Evolutionary conservation across 2,329 filamentous ascomycete genomes (phyloP).

Genomic region (Paraphaeosphaeria minitans): DNA sequence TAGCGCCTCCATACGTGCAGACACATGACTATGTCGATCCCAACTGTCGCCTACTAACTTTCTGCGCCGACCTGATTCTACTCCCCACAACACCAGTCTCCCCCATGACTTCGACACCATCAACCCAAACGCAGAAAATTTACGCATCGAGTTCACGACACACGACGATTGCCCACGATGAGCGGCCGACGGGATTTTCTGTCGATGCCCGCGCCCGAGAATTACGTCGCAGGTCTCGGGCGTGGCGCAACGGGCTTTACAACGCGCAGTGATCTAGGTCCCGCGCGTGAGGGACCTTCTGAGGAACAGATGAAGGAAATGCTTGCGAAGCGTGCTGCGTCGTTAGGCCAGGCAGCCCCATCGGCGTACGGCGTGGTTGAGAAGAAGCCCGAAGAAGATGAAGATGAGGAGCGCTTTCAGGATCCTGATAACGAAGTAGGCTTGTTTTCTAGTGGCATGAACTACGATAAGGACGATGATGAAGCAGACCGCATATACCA

Average conservation of each 20-base stretch:
- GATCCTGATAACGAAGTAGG: conserved; percentile 98
- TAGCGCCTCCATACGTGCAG: not conserved
- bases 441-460: conserved; percentile 87
- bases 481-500: conserved; percentile 97
- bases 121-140: not conserved
- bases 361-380: conserved; percentile 73
- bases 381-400: conserved; percentile 71
- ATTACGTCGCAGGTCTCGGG: conserved; percentile 88
- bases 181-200: conserved; percentile 81
- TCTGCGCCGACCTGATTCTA: not conserved
- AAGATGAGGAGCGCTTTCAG: conserved; percentile 81
- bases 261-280: conserved; percentile 93
- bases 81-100: not conserved
- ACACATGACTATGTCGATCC: not conserved
- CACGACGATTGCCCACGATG: conserved; percentile 51
- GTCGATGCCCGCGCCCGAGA: conserved; percentile 71
- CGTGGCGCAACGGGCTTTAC: conserved; percentile 98
- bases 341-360: conserved; percentile 73
- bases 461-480: conserved; percentile 94
- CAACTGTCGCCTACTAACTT: not conserved
- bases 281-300: conserved; percentile 90
- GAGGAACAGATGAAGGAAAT: conserved; percentile 99
- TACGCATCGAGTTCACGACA: not conserved
- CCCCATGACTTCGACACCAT: not conserved
- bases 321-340: conserved; percentile 88